Conservation (phyloP, 257 asterid species). For the Ophiorrhiza pumila region DNA sequence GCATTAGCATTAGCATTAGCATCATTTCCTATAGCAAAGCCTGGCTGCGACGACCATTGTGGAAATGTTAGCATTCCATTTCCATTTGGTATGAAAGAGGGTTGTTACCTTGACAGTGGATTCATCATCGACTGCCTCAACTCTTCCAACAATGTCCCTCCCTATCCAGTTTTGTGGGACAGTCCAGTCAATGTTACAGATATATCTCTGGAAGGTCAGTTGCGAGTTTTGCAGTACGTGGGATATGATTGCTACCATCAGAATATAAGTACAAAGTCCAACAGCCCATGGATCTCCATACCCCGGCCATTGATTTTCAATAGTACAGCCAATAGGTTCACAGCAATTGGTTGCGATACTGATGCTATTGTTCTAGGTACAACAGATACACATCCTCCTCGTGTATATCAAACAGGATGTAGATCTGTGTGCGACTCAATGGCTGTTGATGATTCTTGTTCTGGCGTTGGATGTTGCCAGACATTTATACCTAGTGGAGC, state of each 20-base stretch:
- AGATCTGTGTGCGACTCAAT: constrained; percentile 12
- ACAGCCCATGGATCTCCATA: background rate
- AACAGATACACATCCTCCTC: too few species aligned
- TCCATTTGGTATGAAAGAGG: constrained; percentile 27
- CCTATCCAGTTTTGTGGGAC: background rate
- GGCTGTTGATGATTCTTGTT: constrained; percentile 26
- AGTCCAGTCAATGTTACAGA: background rate
- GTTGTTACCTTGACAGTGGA: background rate
- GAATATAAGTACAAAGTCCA: background rate
- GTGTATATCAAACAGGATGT: constrained; percentile 26
- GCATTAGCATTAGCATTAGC: too few species aligned
- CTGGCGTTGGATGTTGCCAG: constrained; percentile 11
- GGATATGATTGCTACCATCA: constrained; percentile 9
- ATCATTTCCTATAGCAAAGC: constrained; percentile 10
- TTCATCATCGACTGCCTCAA: constrained; percentile 20
- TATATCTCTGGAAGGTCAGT: constrained; percentile 23
- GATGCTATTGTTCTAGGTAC: background rate
- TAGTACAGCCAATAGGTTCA: constrained; percentile 29
- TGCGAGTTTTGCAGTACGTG: constrained; percentile 5
- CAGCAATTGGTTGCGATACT: constrained; percentile 34
- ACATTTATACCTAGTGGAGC: background rate
- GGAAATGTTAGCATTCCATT: constrained; percentile 33
- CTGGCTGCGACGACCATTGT: constrained; percentile 21
- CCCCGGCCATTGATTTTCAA: background rate
- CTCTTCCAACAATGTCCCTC: constrained; percentile 5